phyloP scores from a whole-genome alignment of 2,329 filamentous ascomycete genomes.

The Metarhizium guizhouense region DNA sequence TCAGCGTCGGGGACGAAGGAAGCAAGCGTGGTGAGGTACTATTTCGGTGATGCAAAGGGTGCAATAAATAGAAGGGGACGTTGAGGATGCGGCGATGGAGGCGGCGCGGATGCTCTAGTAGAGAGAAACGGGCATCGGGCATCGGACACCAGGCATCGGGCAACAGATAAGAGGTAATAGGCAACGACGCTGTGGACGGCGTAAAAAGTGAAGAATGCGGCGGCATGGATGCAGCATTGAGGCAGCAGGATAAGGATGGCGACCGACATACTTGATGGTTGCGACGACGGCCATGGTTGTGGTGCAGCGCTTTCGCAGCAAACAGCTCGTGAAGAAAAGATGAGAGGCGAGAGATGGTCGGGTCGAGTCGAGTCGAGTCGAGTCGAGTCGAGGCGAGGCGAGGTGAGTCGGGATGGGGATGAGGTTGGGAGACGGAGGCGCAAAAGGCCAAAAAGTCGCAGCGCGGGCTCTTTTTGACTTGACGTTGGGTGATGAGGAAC shows the following conservation, averaged over 20 bases:
- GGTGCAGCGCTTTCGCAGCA: slow-evolving; percentile 11
- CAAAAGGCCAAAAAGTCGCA: slow-evolving; percentile 3
- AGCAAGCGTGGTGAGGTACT: neutral
- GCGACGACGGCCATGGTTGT: slow-evolving; percentile 48
- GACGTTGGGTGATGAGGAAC: neutral
- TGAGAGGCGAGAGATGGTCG: neutral
- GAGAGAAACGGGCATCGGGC: too few relatives aligned
- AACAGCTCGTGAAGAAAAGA: neutral
- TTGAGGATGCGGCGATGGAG: neutral
- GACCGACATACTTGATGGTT: slow-evolving; percentile 53
- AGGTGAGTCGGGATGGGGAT: neutral
- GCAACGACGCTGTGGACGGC: neutral
- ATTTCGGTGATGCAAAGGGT: neutral
- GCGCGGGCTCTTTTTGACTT: neutral
- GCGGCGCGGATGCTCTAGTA: neutral
- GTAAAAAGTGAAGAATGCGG: neutral
- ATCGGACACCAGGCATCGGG: neutral
- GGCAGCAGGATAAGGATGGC: slow-evolving; percentile 9
- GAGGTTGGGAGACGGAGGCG: neutral
- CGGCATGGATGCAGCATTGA: slow-evolving; percentile 10
- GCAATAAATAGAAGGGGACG: neutral
- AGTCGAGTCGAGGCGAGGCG: neutral
- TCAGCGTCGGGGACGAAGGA: neutral
- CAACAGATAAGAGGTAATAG: neutral
- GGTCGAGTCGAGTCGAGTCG: neutral